These are phyloP conservation scores for Laguncularia racemosa DNA, from an alignment of 345 rosid species.

Conservation along the genomic window DNA sequence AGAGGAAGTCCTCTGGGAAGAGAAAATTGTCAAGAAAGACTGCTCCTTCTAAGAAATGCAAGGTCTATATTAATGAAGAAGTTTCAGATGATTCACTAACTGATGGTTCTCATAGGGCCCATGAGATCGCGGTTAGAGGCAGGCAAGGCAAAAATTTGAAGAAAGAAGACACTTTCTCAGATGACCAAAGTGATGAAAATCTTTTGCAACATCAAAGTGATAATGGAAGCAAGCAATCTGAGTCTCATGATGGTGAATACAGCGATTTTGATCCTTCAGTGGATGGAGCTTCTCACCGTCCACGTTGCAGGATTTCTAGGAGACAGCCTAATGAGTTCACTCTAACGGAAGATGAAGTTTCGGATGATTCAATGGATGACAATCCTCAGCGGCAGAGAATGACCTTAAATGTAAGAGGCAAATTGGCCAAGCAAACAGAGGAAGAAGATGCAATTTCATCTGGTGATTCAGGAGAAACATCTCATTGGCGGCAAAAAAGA, in stretches of 20 bases:
- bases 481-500: constrained; percentile 18
- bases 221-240: constrained; percentile 18
- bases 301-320: constrained; percentile 19
- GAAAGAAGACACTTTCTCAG: constrained; percentile 29
- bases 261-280: constrained; percentile 25
- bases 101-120: constrained; percentile 34
- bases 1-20: constrained; percentile 55
- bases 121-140: constrained; percentile 24
- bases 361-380: constrained; percentile 42
- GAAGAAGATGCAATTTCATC: constrained; percentile 36
- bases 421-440: constrained; percentile 21
- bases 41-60: constrained; percentile 32
- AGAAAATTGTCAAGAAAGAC: constrained; percentile 43
- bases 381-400: constrained; percentile 20
- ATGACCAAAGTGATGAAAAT: constrained; percentile 38
- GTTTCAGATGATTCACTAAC: constrained; percentile 51
- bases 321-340: constrained; percentile 22
- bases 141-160: constrained; percentile 29
- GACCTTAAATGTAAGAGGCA: constrained; percentile 11
- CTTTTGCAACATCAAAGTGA: constrained; percentile 17
- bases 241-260: constrained; percentile 20
- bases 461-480: constrained; percentile 36
- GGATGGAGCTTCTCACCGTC: constrained; percentile 16
- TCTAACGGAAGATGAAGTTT: constrained; percentile 40
- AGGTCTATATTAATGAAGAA: constrained; percentile 23